Percentiles rank a stretch among this genome's conserved stretches.
Evolutionary conservation across 2,329 filamentous ascomycete genomes (phyloP).

Genomic region (Dothistroma septosporum): DNA sequence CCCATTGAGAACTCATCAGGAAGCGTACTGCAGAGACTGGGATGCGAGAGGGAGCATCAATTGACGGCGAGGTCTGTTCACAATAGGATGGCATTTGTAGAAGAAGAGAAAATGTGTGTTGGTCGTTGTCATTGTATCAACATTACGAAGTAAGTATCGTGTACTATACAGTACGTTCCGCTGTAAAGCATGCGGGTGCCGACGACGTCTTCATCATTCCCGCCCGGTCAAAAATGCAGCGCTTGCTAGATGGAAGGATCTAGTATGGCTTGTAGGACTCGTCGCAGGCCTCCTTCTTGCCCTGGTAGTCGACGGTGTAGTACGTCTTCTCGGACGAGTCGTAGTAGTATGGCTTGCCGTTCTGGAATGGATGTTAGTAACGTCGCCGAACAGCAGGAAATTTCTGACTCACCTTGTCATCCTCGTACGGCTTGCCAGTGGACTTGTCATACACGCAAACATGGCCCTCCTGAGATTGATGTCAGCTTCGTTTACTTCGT

Average conservation of each 20-base stretch:
- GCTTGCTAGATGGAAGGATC: neutral
- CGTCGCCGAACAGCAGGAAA: neutral
- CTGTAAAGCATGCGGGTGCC: neutral
- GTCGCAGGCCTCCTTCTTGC: neutral
- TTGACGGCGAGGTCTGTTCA: too few species aligned
- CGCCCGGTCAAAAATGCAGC: neutral
- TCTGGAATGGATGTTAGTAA: neutral
- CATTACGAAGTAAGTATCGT: neutral
- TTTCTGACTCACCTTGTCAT: neutral
- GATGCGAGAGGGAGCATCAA: too few species aligned
- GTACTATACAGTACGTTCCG: neutral
- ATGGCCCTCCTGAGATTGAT: neutral
- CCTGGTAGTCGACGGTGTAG: neutral
- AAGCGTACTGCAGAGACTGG: too few species aligned
- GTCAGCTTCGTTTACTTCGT: neutral
- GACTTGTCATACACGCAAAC: neutral
- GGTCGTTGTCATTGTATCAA: neutral
- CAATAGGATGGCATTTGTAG: neutral
- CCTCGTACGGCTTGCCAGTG: too few species aligned
- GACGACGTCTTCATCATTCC: neutral
- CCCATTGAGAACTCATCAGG: too few species aligned
- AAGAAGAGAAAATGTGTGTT: neutral
- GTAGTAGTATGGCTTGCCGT: neutral
- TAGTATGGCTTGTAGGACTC: neutral
- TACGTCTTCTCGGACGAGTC: neutral